phyloP scores from a whole-genome alignment of 2,329 filamentous ascomycete genomes.

The Xylariomycetidae sp. region DNA sequence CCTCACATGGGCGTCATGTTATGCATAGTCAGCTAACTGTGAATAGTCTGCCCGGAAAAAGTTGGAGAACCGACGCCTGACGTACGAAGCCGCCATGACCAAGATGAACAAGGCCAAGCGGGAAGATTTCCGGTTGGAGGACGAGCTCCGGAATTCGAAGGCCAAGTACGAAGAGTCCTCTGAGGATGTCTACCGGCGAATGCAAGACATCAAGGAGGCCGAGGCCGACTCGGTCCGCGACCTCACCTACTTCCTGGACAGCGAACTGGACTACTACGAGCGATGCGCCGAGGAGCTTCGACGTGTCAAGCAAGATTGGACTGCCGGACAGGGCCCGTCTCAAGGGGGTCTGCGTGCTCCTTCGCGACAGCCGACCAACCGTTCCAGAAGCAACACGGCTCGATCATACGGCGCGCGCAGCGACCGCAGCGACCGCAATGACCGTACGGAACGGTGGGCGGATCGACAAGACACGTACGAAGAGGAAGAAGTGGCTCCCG shows the following conservation, averaged over 20 bases:
- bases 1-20: not conserved
- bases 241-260: conserved; percentile 75
- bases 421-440: conserved; percentile 34
- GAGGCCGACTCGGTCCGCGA: conserved; percentile 79
- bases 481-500: conserved; percentile 30
- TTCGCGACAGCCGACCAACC: conserved; percentile 20
- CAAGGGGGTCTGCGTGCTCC: not conserved
- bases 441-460: conserved; percentile 26
- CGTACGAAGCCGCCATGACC: conserved; percentile 81
- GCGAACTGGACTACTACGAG: conserved; percentile 87
- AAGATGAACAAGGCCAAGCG: conserved; percentile 93
- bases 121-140: conserved; percentile 88
- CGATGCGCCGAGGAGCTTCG: conserved; percentile 78
- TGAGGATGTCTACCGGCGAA: conserved; percentile 84
- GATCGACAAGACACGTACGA: conserved; percentile 29
- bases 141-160: conserved; percentile 84
- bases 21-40: conserved; percentile 10
- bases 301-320: conserved; percentile 43
- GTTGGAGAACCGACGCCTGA: conserved; percentile 81
- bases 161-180: conserved; percentile 94
- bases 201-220: conserved; percentile 94
- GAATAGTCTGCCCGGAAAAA: conserved; percentile 72
- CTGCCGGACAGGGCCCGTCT: conserved; percentile 16
- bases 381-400: conserved; percentile 43
- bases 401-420: conserved; percentile 37